Base-by-base conservation (phyloP, 2,329 filamentous ascomycete genomes). In the Colletotrichum sp. region DNA sequence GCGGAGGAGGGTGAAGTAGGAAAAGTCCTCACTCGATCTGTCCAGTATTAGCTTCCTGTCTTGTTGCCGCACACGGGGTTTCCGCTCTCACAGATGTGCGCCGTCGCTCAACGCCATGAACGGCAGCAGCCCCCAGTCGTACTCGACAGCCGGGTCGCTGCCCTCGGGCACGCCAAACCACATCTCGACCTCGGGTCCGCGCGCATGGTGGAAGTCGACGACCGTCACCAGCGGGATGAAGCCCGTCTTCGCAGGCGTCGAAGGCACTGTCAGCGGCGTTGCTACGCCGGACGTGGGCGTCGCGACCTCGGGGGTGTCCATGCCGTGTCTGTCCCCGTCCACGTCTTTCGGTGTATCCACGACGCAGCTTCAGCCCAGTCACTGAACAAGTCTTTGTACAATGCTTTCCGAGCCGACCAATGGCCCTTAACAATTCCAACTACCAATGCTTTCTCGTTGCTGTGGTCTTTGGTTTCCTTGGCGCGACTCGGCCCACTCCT, bases 81-180 rank as follows among this genome's bases (percentile, higher is more conserved):
- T 57, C 89, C n/a, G 44, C 44, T 21, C 93, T 87, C 89, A 97
- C 93, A 96, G 93, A 88, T 99, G 97, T 70, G 97, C 97, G 69
- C 97, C 97, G 84, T 99, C 97, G 74, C 95, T 97, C 81, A 99
- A 87, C 30, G 97, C 97, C 95, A 99, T 98, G 85, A 99, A 99
- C 0, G 97, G 96, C 77, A 99, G 89, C 79, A 98, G 86, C 32
- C 93, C 90, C 97, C 97, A 99, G 82, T 97, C 95, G 86, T 98
- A 96, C 75, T 96, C 94, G 62, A 86, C 88, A 5, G 94, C 94
- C 13, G 96, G 95, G 85, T 98, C 96, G 75, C 87, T 89, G 70
- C 93, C 94, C 80, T 96, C 93, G 24, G 93, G 85, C 32, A 86
- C 92, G 77, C 95, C 96, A 82, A 98, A 95, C 95, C 96, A 99